phyloP scores from a whole-genome alignment of 2,329 filamentous ascomycete genomes.

The Epichloe amarillans region DNA sequence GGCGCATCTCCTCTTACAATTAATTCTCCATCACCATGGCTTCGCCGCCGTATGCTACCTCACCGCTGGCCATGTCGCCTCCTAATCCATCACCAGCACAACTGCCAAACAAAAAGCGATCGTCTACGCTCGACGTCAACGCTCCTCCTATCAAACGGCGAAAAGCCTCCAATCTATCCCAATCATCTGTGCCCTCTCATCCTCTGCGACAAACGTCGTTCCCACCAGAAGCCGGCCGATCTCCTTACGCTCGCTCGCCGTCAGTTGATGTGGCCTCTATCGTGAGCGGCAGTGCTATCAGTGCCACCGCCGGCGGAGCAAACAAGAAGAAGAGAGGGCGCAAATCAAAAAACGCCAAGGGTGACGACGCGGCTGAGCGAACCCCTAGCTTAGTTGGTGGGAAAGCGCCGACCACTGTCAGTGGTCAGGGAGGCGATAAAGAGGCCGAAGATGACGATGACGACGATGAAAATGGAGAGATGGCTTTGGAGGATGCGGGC shows the following conservation, averaged over 20 bases:
- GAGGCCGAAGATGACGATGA: slow-evolving; percentile 43
- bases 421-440: slow-evolving; percentile 32
- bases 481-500: slow-evolving; percentile 43
- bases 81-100: slow-evolving; percentile 38
- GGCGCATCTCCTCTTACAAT: not conserved
- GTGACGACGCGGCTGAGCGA: slow-evolving; percentile 26
- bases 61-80: slow-evolving; percentile 41
- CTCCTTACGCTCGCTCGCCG: slow-evolving; percentile 48
- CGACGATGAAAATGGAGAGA: slow-evolving; percentile 42
- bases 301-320: slow-evolving; percentile 24
- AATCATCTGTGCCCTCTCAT: slow-evolving; percentile 42
- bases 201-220: slow-evolving; percentile 73
- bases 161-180: slow-evolving; percentile 53
- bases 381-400: slow-evolving; percentile 31
- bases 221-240: slow-evolving; percentile 44
- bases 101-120: slow-evolving; percentile 45
- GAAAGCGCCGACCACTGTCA: slow-evolving; percentile 28
- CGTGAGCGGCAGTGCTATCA: slow-evolving; percentile 47
- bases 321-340: slow-evolving; percentile 48
- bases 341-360: slow-evolving; percentile 44
- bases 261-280: slow-evolving; percentile 48
- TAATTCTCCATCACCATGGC: slow-evolving; percentile 28
- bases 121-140: slow-evolving; percentile 38
- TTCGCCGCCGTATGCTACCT: slow-evolving; percentile 39
- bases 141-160: slow-evolving; percentile 48